Conservation (phyloP, 768 basidiomycete genomes). For the Tephrocybe sp. region DNA sequence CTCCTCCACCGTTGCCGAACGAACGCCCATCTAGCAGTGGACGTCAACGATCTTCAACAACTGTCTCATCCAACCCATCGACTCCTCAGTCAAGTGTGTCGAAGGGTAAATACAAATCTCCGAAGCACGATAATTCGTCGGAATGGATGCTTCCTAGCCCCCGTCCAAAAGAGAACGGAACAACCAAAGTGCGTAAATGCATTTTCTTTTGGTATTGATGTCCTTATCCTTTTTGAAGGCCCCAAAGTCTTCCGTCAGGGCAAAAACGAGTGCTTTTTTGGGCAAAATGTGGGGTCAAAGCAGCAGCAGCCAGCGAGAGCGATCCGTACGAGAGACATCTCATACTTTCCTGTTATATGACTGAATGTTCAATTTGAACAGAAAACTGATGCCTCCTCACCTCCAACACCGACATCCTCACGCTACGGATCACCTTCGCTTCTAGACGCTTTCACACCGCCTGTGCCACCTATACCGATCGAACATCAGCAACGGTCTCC, state of each 20-base stretch:
- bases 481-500: conserved; percentile 34
- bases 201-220: background rate
- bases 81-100: conserved; percentile 26
- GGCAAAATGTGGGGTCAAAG: conserved; percentile 73
- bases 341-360: conserved; percentile 13
- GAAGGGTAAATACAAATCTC: conserved; percentile 30
- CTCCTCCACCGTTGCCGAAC: conserved; percentile 43
- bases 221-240: conserved; percentile 28
- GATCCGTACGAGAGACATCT: conserved; percentile 54
- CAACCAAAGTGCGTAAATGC: conserved; percentile 44
- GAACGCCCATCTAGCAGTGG: conserved; percentile 26
- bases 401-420: conserved; percentile 27
- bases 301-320: conserved; percentile 24
- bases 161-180: conserved; percentile 40
- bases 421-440: conserved; percentile 38
- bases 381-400: conserved; percentile 52
- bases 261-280: conserved; percentile 78
- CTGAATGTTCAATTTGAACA: conserved; percentile 24
- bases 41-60: conserved; percentile 43
- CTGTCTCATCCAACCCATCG: conserved; percentile 25
- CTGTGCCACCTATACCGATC: conserved; percentile 50
- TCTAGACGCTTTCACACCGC: conserved; percentile 45
- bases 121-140: conserved; percentile 20
- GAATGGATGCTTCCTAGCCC: conserved; percentile 52
- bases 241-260: conserved; percentile 62